Evolutionary conservation across 2,329 filamentous ascomycete species (phyloP), one percentile per base, ranked within the genome.

Genomic region (Fusarium multiceps): DNA sequence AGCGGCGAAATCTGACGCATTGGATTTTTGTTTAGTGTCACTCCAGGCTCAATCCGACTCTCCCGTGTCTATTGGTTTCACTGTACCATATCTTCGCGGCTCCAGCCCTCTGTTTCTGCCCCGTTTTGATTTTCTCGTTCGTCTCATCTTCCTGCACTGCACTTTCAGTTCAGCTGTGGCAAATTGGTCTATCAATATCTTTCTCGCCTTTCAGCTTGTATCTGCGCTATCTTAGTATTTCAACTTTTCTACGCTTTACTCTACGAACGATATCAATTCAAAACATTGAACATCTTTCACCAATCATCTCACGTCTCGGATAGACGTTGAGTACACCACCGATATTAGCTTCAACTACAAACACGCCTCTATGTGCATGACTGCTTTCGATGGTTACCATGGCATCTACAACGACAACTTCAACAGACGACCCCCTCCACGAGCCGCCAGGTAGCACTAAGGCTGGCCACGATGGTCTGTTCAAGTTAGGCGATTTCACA

Each of bases 401-500:
- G 68, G 59, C 51, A 61, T 61, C 63, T 37, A 42, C 59, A 68
- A 48, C 63, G 25, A 50, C 37, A 30, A 50, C 10, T 28, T 61
- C 41, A 43, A 55, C 50, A 60, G 68, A 68, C 64, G 63, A 71
- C 30, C 34, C 59, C 27, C 59, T 42, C 55, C 59, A 48, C 63
- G 68, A 70, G 45, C 68, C 68, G n/a, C 68, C 68, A 47, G 68
- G 54, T 57, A 69, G 49, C 46, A 66, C 11, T 27, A 55, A 47
- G 10, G 20, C 21, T 18, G 27, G 34, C 2, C 40, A 42, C n/a
- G 25, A 57, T 3, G 23, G 57, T n/a, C 16, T 37, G 21, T 50
- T 55, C 47, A 71, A 69, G 30, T 68, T 71, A 18, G 68, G 68
- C 8, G 68, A 71, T 45, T 69, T 71, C 21, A 49, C 64, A 18